Evolutionary conservation across 768 basidiomycete species (phyloP), one percentile per base, ranked within the genome.

Genomic region (Xerocomus potaroensis): DNA sequence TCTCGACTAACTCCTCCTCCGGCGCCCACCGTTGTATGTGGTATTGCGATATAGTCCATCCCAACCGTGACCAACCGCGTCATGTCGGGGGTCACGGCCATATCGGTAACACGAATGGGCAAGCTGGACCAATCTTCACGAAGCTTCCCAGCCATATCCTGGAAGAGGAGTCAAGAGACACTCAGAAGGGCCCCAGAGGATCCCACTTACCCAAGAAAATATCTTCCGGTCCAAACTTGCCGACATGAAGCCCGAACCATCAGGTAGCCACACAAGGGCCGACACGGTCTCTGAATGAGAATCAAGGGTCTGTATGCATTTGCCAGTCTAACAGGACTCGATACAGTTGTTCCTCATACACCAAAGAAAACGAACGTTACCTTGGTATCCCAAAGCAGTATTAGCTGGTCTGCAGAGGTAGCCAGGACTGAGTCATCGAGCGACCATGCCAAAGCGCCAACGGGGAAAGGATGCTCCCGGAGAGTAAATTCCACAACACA

Each of bases 371-470:
- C 29, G 45, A n/a, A 26, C 60, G 62, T 61, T 55, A 93, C 95
- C 79, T 84, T 81, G 29, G 84, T 75, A 64, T 95, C 84, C 92
- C 93, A 99, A 59, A 98, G 73, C 69, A 87, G 85, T 64, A 99
- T 84, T 40, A 71, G 65, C 38, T 84, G 74, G 53, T 97, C 93
- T 19, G 91, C 76, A 32, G 86, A 83, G 6, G 91, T 92, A 35
- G 96, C 75, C 49, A 99, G 71, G 53, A 87, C 75, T 16, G 79
- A 70, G 60, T 94, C 92, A 58, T 98, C 91, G 42, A 85, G 74
- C 22, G 96, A 97, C 94, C 95, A 99, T 1, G 92, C 84, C 48
- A 99, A 69, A 56, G 83, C 85, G 36, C 83, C 83, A 4, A 98
- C 84, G 8, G 82, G 62, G 61, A 86, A 86, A 22, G 74, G 73